Conservation (phyloP, 2,329 filamentous ascomycete species). For the Tolypocladium tundrense region DNA sequence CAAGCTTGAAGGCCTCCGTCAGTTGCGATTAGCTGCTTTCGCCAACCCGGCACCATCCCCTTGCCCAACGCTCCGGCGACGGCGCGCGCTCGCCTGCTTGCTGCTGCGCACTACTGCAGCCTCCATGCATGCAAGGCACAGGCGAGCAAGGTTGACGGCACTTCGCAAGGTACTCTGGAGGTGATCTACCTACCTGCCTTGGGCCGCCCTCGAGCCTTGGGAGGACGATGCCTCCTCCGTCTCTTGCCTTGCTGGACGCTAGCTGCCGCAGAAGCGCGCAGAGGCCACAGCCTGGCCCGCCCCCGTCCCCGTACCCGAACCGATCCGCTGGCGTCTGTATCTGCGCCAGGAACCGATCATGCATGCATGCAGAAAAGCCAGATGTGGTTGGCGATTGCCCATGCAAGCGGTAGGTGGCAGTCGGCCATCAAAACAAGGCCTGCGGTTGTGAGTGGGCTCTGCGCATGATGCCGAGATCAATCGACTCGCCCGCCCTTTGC, state of each 20-base stretch:
- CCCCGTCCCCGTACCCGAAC: not conserved
- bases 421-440: not conserved
- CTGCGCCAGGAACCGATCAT: conserved; percentile 1
- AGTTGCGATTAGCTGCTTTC: not conserved
- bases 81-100: not conserved
- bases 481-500: not conserved
- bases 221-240: not conserved
- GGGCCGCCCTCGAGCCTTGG: not conserved
- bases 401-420: not conserved
- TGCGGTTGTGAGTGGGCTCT: not conserved
- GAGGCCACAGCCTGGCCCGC: not conserved
- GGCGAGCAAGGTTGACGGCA: not conserved
- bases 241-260: not conserved
- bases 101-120: not conserved
- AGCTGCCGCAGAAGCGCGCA: not conserved
- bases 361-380: not conserved
- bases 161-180: not conserved
- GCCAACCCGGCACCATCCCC: not conserved
- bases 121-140: not conserved
- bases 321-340: not conserved
- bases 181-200: not conserved
- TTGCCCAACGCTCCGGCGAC: not conserved
- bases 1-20: not conserved
- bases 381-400: not conserved
- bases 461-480: not conserved